Evolutionary conservation across 345 rosid genomes (phyloP).

Genomic region (Atalantia buxifolia): DNA sequence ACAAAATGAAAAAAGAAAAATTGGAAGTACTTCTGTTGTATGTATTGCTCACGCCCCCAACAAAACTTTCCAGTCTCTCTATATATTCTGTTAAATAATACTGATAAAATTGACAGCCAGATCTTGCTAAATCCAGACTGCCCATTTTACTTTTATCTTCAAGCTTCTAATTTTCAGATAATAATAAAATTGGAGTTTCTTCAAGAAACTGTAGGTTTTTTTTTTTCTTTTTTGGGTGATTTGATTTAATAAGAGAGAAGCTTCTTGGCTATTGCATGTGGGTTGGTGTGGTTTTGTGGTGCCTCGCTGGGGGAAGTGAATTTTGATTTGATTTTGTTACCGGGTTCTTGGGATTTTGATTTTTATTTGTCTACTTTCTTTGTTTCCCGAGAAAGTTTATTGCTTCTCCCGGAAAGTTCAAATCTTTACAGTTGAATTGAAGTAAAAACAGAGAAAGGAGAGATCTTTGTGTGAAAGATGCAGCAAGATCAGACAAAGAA

Average conservation of each 20-base stretch:
- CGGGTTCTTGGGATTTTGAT: neutral
- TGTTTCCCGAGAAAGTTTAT: neutral
- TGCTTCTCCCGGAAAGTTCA: neutral
- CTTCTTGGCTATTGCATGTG: neutral
- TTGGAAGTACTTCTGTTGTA: neutral
- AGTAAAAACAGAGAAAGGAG: neutral
- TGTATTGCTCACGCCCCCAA: neutral
- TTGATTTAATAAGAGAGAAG: conserved; percentile 4
- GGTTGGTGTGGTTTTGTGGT: neutral
- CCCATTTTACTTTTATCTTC: neutral
- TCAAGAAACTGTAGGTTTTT: neutral
- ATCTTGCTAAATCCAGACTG: conserved; percentile 3
- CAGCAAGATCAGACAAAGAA: conserved; percentile 21
- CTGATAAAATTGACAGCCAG: neutral
- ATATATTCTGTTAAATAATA: neutral
- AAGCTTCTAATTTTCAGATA: neutral
- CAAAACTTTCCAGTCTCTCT: neutral
- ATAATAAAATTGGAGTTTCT: neutral
- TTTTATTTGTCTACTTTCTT: neutral
- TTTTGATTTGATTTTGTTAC: neutral
- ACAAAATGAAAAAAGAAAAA: neutral
- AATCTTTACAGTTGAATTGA: conserved; percentile 6
- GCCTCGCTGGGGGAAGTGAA: conserved; percentile 26
- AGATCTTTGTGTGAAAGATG: conserved; percentile 19
- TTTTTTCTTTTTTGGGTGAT: too few species aligned